phyloP scores from a whole-genome alignment of 1,139 yeast genomes.

The Geotrichum aggregatum region DNA sequence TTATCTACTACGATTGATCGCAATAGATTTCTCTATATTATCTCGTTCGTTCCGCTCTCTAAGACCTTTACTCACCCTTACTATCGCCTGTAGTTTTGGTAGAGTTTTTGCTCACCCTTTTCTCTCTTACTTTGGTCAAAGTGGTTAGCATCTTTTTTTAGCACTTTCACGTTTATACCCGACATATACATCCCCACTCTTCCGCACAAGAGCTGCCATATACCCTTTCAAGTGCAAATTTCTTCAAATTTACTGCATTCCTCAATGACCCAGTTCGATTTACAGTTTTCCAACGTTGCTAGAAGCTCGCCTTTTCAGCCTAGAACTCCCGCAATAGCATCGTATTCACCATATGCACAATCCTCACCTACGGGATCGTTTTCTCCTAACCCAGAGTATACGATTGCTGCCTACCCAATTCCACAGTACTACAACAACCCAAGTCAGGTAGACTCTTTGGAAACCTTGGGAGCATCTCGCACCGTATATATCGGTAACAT shows the following conservation, averaged over 20 bases:
- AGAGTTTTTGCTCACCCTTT: slow-evolving; percentile 1
- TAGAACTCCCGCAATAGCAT: slow-evolving; percentile 11
- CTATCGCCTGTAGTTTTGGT: neutral
- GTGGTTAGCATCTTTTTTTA: neutral
- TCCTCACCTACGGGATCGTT: slow-evolving; percentile 1
- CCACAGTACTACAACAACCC: slow-evolving; percentile 5
- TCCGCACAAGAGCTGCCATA: neutral
- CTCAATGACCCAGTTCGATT: slow-evolving; percentile 35
- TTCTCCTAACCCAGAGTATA: slow-evolving; percentile 8
- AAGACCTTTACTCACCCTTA: neutral
- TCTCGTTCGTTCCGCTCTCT: neutral
- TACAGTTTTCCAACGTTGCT: slow-evolving; percentile 50
- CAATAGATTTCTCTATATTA: neutral
- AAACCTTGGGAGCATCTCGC: slow-evolving; percentile 39
- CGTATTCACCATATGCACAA: slow-evolving; percentile 6
- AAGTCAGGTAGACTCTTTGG: slow-evolving; percentile 1
- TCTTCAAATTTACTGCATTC: neutral
- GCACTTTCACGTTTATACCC: neutral
- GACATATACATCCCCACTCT: neutral
- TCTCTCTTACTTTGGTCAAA: neutral
- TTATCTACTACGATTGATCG: neutral
- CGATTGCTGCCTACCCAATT: neutral
- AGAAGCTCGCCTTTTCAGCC: neutral
- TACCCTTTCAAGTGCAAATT: no score
- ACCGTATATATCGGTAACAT: slow-evolving; percentile 89